Base-by-base conservation (phyloP, 352 stramenopile species). In the Phytophthora hybrid region DNA sequence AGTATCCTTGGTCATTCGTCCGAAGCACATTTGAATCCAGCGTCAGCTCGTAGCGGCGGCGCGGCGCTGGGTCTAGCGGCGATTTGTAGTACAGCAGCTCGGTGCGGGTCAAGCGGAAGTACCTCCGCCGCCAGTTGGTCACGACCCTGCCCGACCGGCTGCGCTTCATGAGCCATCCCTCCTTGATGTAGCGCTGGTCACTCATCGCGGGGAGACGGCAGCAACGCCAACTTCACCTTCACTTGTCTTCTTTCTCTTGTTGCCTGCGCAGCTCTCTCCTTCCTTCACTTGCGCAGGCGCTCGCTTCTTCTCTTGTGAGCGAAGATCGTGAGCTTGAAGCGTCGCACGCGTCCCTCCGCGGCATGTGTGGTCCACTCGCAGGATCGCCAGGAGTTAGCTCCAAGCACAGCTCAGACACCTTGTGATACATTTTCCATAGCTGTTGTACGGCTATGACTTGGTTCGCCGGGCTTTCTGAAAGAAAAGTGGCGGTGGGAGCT, bases 81-180 rank as follows among this genome's bases (percentile, higher is more conserved):
- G 72, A 72, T 46, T 82, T 63, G 62, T 79, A 90, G 74, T 94
- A 94, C 63, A 86, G 54, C n/a, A 94, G 62, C 69, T 90, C 82
- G 32, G 81, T 83, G 21, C 76, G 60, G 26, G 80, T 87, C 47
- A 94, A 75, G n/a, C 84, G 85, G 63, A 94, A 93, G 76, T 93
- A 94, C 31, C 87, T 76, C 11, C 80, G 75, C 32, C 86, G 79
- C 77, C 86, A 94, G 55, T 87, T 89, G 11, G 64, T 54, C 29
- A 89, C 57, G 32, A 89, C 31, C 34, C 66, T 76, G 53, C 71
- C 68, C 26, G 66, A 54, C 26, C 79, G 80, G 44, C 84, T 93
- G 61, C 83, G 85, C 69, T 94, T 94, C 64, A 79, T 81, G 37
- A 94, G 74, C 66, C 82, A 94, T 47, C 87, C 87, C 72, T 94